A percentile compares a stretch with the other conserved stretches of the same genome.
Conservation (phyloP, 1,139 yeast species). For the Martiniozyma asiatica region DNA sequence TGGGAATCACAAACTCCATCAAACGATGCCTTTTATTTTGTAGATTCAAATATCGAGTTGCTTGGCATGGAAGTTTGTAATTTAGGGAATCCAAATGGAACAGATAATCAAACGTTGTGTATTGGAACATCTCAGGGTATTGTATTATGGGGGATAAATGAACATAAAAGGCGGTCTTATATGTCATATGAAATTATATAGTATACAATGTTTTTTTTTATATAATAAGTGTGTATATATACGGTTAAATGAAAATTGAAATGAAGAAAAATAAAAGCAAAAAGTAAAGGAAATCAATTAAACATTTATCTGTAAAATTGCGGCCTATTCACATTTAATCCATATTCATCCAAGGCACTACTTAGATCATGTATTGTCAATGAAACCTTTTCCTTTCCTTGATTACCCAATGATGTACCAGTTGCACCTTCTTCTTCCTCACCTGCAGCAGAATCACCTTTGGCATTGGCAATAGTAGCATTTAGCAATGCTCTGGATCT, state of each 20-base stretch:
- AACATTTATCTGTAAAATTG: constrained; percentile 65
- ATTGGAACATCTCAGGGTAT: constrained; percentile 38
- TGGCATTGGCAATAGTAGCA: constrained; percentile 27
- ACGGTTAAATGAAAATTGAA: not conserved
- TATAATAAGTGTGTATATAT: not conserved
- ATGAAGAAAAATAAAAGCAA: not conserved
- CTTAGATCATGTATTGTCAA: constrained; percentile 83
- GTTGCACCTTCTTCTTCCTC: constrained; percentile 6
- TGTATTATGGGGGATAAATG: constrained; percentile 37
- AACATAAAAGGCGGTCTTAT: constrained; percentile 40
- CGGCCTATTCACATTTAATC: constrained; percentile 81
- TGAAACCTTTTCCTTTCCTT: constrained; percentile 63
- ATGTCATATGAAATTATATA: constrained; percentile 26
- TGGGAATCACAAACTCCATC: constrained; percentile 6
- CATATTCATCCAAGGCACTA: constrained; percentile 84
- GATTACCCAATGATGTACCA: constrained; percentile 18
- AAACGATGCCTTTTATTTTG: constrained; percentile 14
- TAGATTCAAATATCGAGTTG: constrained; percentile 25
- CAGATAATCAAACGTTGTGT: constrained; percentile 26
- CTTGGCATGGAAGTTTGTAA: constrained; percentile 36
- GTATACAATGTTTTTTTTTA: too few species aligned
- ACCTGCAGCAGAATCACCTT: constrained; percentile 9
- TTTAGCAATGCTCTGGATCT: constrained; percentile 62
- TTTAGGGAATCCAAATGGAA: too few species aligned
- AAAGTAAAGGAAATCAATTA: not conserved